Evolutionary conservation across 2,329 filamentous ascomycete genomes (phyloP).

Genomic region (Zelopaecilomyces penicillatus): DNA sequence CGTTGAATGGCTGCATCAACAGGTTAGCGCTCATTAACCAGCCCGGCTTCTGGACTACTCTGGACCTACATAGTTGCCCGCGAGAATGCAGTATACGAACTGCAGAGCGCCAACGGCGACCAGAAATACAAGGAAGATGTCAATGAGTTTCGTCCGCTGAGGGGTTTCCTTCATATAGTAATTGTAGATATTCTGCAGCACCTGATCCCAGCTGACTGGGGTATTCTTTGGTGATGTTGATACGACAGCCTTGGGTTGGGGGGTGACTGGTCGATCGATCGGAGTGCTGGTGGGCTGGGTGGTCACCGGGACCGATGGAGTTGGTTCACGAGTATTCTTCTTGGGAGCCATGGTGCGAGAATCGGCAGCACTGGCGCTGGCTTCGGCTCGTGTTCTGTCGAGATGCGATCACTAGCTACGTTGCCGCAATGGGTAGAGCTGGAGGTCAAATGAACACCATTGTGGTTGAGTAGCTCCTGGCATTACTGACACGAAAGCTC

Average conservation of each 20-base stretch:
- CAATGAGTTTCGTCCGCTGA: conserved; percentile 85
- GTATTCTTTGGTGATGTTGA: conserved; percentile 1
- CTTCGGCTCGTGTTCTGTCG: too few relatives aligned
- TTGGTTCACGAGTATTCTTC: conserved; percentile 29
- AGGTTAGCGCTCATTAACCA: not conserved
- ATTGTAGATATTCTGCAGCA: conserved; percentile 61
- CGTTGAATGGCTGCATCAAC: conserved; percentile 80
- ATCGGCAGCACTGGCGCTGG: too few relatives aligned
- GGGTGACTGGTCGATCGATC: conserved; percentile 18
- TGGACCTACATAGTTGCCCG: conserved; percentile 81
- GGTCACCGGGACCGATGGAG: conserved; percentile 25
- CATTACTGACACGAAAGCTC: conserved; percentile 30
- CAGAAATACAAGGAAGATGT: conserved; percentile 83
- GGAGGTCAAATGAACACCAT: too few relatives aligned
- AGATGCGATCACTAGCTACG: too few relatives aligned
- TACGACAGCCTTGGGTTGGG: conserved; percentile 3
- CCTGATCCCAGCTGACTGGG: conserved; percentile 43
- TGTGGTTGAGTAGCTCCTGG: too few relatives aligned
- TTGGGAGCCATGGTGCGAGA: conserved; percentile 41
- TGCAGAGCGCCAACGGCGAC: conserved; percentile 80
- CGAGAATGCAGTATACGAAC: conserved; percentile 85
- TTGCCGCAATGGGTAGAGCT: too few relatives aligned
- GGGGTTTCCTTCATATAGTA: conserved; percentile 76
- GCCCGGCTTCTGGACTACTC: not conserved
- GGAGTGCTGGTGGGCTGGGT: conserved; percentile 21